Evolutionary conservation across 345 rosid genomes (phyloP).

Genomic region (Reutealis trisperma): DNA sequence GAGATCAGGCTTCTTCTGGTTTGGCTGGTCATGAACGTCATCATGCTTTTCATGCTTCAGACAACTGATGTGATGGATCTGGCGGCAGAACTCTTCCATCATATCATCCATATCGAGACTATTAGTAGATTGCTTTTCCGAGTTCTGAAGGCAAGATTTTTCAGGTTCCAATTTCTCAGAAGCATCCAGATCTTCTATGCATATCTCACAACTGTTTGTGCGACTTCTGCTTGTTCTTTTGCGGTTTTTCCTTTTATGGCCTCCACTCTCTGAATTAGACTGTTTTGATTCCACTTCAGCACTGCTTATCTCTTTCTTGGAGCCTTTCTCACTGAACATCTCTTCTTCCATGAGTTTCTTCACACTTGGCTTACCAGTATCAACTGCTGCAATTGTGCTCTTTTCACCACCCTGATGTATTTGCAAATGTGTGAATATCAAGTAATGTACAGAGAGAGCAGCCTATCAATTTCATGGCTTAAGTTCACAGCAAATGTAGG

Average conservation of each 20-base stretch:
- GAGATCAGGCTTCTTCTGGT: constrained; percentile 41
- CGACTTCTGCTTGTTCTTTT: constrained; percentile 55
- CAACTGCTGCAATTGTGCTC: constrained; percentile 21
- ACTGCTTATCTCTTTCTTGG: constrained; percentile 40
- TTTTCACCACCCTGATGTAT: constrained; percentile 59
- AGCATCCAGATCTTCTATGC: constrained; percentile 37
- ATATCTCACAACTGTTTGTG: constrained; percentile 55
- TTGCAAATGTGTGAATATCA: constrained; percentile 8
- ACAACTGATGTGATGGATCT: constrained; percentile 51
- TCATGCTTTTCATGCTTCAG: constrained; percentile 37
- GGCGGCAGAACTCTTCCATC: constrained; percentile 66
- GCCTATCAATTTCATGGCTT: neutral
- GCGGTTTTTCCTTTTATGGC: constrained; percentile 44
- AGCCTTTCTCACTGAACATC: constrained; percentile 52
- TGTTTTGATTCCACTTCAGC: constrained; percentile 44
- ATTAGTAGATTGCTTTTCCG: constrained; percentile 34
- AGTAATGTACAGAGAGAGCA: constrained; percentile 19
- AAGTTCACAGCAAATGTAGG: neutral
- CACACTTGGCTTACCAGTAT: constrained; percentile 57
- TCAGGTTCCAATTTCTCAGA: constrained; percentile 38
- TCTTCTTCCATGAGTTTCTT: constrained; percentile 95
- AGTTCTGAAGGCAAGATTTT: constrained; percentile 27
- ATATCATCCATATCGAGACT: constrained; percentile 56
- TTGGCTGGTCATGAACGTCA: constrained; percentile 32
- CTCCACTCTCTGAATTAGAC: constrained; percentile 49